Evolutionary conservation across 768 basidiomycete genomes (phyloP).

Genomic region (Daedalea quercina): DNA sequence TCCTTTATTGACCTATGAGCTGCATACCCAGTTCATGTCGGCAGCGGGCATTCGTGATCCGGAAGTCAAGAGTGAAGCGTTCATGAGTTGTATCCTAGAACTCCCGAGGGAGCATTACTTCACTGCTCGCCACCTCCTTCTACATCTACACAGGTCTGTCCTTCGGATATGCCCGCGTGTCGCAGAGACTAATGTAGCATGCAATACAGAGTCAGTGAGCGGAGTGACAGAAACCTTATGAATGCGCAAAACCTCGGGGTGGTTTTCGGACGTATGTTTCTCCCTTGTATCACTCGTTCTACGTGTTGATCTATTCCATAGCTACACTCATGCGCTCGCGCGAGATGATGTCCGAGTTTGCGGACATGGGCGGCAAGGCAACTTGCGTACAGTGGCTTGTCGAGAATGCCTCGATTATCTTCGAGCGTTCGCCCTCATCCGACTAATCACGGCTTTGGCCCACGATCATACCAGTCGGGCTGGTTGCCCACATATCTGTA

Average conservation of each 20-base stretch:
- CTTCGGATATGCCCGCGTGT: neutral
- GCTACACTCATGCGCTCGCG: constrained; percentile 92
- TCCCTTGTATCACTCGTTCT: neutral
- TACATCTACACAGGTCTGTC: constrained; percentile 79
- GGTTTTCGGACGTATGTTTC: constrained; percentile 90
- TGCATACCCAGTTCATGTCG: constrained; percentile 85
- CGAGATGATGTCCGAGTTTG: constrained; percentile 84
- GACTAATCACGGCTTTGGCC: neutral
- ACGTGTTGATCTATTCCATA: constrained; percentile 23
- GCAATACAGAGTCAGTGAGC: constrained; percentile 46
- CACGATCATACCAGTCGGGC: neutral
- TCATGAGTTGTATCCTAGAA: constrained; percentile 65
- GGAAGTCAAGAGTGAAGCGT: constrained; percentile 45
- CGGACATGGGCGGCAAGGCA: constrained; percentile 96
- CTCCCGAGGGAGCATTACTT: constrained; percentile 86
- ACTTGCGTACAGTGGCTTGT: constrained; percentile 92
- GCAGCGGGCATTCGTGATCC: constrained; percentile 68
- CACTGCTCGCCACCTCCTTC: constrained; percentile 75
- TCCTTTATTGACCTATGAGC: constrained; percentile 83
- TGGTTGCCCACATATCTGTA: neutral
- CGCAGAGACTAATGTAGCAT: neutral
- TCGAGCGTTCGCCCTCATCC: constrained; percentile 18
- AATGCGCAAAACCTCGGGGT: constrained; percentile 92
- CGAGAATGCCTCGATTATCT: constrained; percentile 70
- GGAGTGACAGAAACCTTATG: constrained; percentile 81